Percentiles rank a stretch among this genome's conserved stretches.
Evolutionary conservation across 352 stramenopile genomes (phyloP).

Genomic region (Globisporangium lucens): DNA sequence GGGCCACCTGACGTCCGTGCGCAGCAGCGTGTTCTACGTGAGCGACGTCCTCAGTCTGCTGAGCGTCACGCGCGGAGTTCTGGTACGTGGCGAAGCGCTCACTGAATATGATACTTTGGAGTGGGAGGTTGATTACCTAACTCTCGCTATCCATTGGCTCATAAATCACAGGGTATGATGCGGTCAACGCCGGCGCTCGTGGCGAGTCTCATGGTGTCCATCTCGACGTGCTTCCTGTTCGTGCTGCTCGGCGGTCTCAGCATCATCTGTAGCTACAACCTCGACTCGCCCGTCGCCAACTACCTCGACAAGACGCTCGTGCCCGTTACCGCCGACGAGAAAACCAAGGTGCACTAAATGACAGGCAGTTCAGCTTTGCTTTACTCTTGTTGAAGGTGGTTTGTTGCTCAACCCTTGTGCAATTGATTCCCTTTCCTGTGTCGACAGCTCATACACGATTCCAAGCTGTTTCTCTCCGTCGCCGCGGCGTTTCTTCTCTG

Average conservation of each 20-base stretch:
- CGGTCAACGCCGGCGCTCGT: conserved; percentile 50
- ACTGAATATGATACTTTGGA: not conserved
- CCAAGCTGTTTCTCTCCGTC: conserved; percentile 36
- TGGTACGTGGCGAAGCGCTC: conserved; percentile 23
- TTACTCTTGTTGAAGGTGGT: not conserved
- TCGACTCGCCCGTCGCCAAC: conserved; percentile 39
- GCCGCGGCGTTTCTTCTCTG: conserved; percentile 35
- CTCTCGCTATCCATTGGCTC: not conserved
- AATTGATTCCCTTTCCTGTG: not conserved
- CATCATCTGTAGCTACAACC: conserved; percentile 45
- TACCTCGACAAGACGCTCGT: conserved; percentile 51
- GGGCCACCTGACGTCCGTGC: conserved; percentile 35
- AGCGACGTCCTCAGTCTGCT: conserved; percentile 33
- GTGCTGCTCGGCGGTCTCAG: conserved; percentile 55
- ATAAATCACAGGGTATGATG: conserved; percentile 8
- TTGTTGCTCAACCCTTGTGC: not conserved
- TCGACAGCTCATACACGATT: conserved; percentile 38
- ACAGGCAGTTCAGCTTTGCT: not conserved
- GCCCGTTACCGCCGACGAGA: conserved; percentile 25
- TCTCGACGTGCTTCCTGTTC: conserved; percentile 46
- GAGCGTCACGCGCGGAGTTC: conserved; percentile 40
- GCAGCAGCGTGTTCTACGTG: conserved; percentile 30
- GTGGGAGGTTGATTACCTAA: not conserved
- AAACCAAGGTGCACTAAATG: conserved; percentile 30
- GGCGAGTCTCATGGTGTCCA: conserved; percentile 48